These are phyloP conservation scores for Vitis hybrid DNA, from an alignment of 177 flowering plant genomes.

Conservation along the genomic window DNA sequence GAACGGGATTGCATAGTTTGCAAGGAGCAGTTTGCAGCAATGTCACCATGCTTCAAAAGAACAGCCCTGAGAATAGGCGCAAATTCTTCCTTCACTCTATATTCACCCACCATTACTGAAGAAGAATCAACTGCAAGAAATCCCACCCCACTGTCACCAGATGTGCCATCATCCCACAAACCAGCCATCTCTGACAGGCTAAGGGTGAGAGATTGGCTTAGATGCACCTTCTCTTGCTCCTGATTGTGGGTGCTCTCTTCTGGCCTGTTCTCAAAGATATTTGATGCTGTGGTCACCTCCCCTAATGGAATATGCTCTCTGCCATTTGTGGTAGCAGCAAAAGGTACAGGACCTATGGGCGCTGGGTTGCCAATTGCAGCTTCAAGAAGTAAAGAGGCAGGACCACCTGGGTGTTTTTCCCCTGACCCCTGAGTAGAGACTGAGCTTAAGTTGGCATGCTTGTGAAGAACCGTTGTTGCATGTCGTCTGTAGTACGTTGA, in stretches of 20 bases:
- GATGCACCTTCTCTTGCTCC: neutral
- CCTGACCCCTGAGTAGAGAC: neutral
- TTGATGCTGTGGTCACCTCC: neutral
- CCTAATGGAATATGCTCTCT: neutral
- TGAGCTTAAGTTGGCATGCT: neutral
- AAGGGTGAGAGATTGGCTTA: neutral
- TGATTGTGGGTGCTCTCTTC: neutral
- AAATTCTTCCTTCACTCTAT: slow-evolving; percentile 13
- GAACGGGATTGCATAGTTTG: slow-evolving; percentile 1
- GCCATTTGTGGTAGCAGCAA: neutral
- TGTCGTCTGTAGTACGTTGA: neutral
- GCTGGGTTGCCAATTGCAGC: neutral
- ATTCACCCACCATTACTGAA: slow-evolving; percentile 8
- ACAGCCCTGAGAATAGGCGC: slow-evolving; percentile 4
- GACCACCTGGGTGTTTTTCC: neutral
- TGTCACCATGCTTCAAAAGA: slow-evolving; percentile 21
- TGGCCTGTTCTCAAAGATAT: neutral
- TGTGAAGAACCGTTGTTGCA: neutral
- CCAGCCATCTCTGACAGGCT: slow-evolving; percentile 6
- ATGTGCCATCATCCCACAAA: slow-evolving; percentile 4
- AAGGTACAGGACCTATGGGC: neutral
- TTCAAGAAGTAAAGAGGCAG: neutral
- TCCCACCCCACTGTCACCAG: slow-evolving; percentile 3
- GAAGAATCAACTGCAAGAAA: neutral
- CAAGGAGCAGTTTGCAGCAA: slow-evolving; percentile 12